Evolutionary conservation across 345 rosid genomes (phyloP).

Genomic region (Eucalyptus guilfoylei): DNA sequence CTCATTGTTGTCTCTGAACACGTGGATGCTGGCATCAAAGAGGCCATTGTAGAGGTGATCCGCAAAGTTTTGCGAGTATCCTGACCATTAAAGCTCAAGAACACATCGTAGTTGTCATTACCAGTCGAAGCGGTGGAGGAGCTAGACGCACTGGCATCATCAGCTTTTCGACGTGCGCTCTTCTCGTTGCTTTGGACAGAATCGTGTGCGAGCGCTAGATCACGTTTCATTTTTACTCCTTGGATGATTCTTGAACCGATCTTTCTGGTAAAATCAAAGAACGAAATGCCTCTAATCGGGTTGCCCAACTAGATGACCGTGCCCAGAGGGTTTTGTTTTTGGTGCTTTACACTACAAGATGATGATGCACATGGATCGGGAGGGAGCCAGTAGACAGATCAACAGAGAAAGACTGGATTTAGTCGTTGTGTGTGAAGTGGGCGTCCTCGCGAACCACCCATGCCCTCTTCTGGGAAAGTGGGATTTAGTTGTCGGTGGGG

Average conservation of each 20-base stretch:
- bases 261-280: not conserved
- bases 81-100: too few species aligned
- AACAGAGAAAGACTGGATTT: too few species aligned
- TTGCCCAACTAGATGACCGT: too few species aligned
- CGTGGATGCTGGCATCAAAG: too few species aligned
- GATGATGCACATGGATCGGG: not conserved
- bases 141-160: rapidly evolving
- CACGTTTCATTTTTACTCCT: not conserved
- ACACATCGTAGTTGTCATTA: too few species aligned
- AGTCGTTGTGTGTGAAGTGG: not conserved
- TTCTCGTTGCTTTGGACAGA: too few species aligned
- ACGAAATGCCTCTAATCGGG: not conserved
- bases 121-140: rapidly evolving
- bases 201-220: too few species aligned
- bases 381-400: rapidly evolving
- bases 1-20: too few species aligned
- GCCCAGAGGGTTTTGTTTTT: not conserved
- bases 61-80: too few species aligned
- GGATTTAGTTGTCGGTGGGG: not conserved
- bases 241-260: not conserved
- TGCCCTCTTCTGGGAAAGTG: not conserved
- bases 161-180: too few species aligned
- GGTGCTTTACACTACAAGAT: not conserved
- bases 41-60: rapidly evolving
- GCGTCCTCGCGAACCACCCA: not conserved